Base-by-base conservation (phyloP, 345 rosid species). In the Turnera subulata region DNA sequence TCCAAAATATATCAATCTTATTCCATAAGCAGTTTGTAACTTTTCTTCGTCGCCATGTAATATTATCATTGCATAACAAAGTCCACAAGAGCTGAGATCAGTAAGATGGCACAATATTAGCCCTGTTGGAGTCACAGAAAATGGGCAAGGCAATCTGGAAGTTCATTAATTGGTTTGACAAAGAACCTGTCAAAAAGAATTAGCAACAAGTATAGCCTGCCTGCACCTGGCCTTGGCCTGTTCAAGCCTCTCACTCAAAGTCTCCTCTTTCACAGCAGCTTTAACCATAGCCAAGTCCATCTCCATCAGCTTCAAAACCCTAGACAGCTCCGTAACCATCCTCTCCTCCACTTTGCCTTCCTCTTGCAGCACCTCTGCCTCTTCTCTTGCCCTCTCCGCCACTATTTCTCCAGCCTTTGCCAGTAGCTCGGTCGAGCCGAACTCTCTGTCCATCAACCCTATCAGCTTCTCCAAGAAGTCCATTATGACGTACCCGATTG, bases 241-340 rank as follows among this genome's bases (percentile, higher is more conserved):
- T 56, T 81, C 83, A 63, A 88, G 66, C 74, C 98, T 81, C 71
- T 86, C 76, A 47, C 23, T 62, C 63, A 91, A 50, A 42, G 98
- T 91, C 42, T 86, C 92, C 52, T 83, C 83, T 44, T 88, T 88
- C 1, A 88, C 85, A 2, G 98, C 82, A 58, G 90, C 96, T 75
- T 83, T 88, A 1, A 88, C 96, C 98, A 91, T 86, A 11, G 89
- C 95, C 65, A 91, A 75, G 64, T 91, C 98, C 98, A 91, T 91
- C 84, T 91, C 95, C 96, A 88, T 82, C 83, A 88, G 50, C 76
- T 69, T 84, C 83, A 91, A 72, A 35, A 91, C 98, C 65, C 98
- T 84, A n/a, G 66, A 81, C 66, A 91, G 65, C 71, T 88, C 96
- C 6, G 90, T 88, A 56, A 88, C 92, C 90, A 88, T 73, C 68